phyloP scores from a whole-genome alignment of 371 early-diverging fungal species.

The Blakeslea trispora region DNA sequence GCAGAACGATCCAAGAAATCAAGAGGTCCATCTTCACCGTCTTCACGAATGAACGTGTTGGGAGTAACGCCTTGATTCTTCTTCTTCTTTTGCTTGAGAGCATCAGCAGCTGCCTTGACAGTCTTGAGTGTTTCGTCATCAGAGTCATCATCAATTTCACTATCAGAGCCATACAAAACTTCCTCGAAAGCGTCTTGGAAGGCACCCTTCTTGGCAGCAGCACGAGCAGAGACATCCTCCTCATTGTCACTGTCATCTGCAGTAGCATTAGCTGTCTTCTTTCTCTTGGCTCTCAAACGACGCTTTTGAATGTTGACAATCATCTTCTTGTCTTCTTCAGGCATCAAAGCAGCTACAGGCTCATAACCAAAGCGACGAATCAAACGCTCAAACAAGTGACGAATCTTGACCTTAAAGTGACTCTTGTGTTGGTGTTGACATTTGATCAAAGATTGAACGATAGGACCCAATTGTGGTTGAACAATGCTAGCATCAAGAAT shows the following conservation, averaged over 20 bases:
- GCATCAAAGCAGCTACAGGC: constrained; percentile 73
- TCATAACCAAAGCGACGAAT: constrained; percentile 83
- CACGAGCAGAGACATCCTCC: constrained; percentile 40
- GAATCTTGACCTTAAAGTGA: constrained; percentile 87
- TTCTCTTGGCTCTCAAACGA: constrained; percentile 82
- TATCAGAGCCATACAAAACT: constrained; percentile 88
- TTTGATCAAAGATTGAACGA: constrained; percentile 70
- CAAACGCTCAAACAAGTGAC: constrained; percentile 92
- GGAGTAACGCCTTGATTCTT: constrained; percentile 41
- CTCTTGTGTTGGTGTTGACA: constrained; percentile 87
- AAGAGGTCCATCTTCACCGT: constrained; percentile 75
- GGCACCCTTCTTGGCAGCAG: constrained; percentile 47
- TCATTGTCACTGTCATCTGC: constrained; percentile 54
- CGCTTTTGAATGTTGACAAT: constrained; percentile 92
- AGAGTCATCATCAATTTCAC: constrained; percentile 80
- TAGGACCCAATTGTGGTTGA: constrained; percentile 62
- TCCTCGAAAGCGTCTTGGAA: constrained; percentile 86
- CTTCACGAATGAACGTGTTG: constrained; percentile 75
- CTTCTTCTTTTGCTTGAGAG: constrained; percentile 45
- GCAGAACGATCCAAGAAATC: constrained; percentile 92
- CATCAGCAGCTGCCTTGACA: constrained; percentile 32
- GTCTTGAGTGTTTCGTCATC: constrained; percentile 46
- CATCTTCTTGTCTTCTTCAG: constrained; percentile 88
- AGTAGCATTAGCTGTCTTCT: constrained; percentile 52
- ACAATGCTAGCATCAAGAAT: constrained; percentile 70